phyloP scores from a whole-genome alignment of 345 rosid genomes.

The Ricinus communis region DNA sequence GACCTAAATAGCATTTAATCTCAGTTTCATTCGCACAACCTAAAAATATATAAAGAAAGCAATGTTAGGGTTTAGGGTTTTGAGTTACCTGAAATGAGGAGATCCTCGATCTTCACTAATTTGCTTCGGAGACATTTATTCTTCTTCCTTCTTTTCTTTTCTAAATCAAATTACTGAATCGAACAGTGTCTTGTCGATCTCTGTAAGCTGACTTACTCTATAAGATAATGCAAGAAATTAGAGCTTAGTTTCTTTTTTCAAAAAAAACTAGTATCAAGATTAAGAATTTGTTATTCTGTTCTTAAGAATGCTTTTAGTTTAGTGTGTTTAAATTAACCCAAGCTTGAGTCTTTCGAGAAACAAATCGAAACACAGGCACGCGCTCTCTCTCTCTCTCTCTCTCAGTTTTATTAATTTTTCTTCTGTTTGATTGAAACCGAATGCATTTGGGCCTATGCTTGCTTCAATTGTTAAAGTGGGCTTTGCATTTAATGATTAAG shows the following conservation, averaged over 20 bases:
- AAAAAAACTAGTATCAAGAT: neutral
- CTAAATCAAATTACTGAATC: neutral
- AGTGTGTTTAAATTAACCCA: neutral
- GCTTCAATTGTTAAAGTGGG: too few species aligned
- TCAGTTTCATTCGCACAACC: too few species aligned
- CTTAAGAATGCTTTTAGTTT: neutral
- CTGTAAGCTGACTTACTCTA: neutral
- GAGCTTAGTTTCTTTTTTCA: neutral
- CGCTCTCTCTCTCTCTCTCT: too few species aligned
- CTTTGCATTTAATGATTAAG: too few species aligned
- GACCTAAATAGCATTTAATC: too few species aligned
- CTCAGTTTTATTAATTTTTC: too few species aligned
- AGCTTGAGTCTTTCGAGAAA: neutral
- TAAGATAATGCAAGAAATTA: neutral
- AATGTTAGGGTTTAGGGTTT: conserved; percentile 30
- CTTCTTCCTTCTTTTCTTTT: neutral
- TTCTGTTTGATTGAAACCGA: too few species aligned
- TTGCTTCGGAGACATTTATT: conserved; percentile 83
- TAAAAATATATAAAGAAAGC: too few species aligned
- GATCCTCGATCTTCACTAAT: conserved; percentile 79
- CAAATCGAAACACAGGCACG: too few species aligned
- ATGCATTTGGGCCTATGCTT: too few species aligned
- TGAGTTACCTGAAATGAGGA: conserved; percentile 57
- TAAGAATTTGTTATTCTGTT: neutral
- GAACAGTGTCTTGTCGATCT: neutral